Base-by-base conservation (phyloP, 2,329 filamentous ascomycete genomes). In the Sclerotinia trifoliorum region DNA sequence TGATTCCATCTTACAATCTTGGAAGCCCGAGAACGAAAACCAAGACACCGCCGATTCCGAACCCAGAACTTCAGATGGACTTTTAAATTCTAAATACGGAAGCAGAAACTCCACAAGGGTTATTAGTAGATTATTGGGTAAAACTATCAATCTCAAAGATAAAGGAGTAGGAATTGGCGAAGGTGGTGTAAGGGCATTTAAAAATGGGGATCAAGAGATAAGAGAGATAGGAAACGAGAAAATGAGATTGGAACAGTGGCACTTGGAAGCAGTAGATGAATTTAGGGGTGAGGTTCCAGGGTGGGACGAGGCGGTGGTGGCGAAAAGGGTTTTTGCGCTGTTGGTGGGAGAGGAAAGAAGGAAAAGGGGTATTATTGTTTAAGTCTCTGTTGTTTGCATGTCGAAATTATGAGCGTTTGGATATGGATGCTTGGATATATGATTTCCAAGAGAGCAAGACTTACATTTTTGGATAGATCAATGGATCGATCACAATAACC, bases 181-280 rank as follows among this genome's bases (percentile, higher is more conserved):
- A 26, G 52, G 62, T 6, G 52, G 62, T 1, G 52, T 65, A 11
- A 57, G 62, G 35, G 2, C 44, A 8, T 57, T 57, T 19, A 35
- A 19, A 29, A 44, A 57, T 56, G 58, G 51, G 39, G 24, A 54
- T 8, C 42, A 54, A 21, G 42, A 52, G 21, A 24, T 35, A 51
- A 51, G 71, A 39, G 58, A 64, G 10, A 29, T 63, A 54, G 57
- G 73, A 42, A 72, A 71, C 10, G 71, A 75, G 42, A 72, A 64
- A 8, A 72, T 77, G 71, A 71, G 58, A 29, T 69, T 78, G 29
- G 71, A 78, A 63, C 75, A 77, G 68, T 78, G 76, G 76, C 77
- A 78, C 72, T 64, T 78, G 26, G 77, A 78, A 62, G 76, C 70
- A 64, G 76, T 78, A 24, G 76, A 76, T 71, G 73, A 77, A 70